Evolutionary conservation across 2,329 filamentous ascomycete species (phyloP), one percentile per base, ranked within the genome.

Genomic region (Ascochyta koolunga): DNA sequence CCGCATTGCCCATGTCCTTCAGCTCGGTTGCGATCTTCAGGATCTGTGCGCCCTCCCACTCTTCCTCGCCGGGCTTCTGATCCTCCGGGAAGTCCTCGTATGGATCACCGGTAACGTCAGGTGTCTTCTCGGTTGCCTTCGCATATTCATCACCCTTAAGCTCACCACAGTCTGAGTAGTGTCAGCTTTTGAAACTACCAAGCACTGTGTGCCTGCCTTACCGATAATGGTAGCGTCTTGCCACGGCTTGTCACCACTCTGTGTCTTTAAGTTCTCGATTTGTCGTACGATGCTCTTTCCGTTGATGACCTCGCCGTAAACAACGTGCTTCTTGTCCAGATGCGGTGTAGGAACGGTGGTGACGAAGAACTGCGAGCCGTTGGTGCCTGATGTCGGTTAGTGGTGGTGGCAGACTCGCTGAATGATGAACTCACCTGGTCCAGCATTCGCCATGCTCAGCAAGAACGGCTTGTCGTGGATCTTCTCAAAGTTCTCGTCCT

Each of bases 31-130:
- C 92, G 57, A 98, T 93, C 76, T 89, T 85, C 73, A 91, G 83
- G 58, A 92, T 85, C 58, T 89, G 83, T 16, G 81, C 73, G 13
- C 89, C 89, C 43, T 86, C 83, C 59, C 92, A 83, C 48, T 87
- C 80, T 49, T 85, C 78, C 41, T 83, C 79, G 25, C 44, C 55
- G 58, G 78, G 76, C 66, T 68, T 69, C 41, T 88, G 86, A 78
- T 99, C 95, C 72, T 97, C 92, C 29, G 95, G 95, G 78, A 90
- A 98, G 74, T 98, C 95, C 79, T 98, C 93, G 78, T 96, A 97
- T 5, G 87, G 84, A 78, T 99, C 95, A 60, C 95, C 95, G 13
- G 90, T 91, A 47, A 85, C 80, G 73, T 98, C 93, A 51, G 90
- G 83, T 31, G 81, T 77, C 77, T 89, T 91, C 66, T 86, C 83